Evolutionary conservation across 805 yeast genomes (phyloP).

Genomic region (Kazachstania bromeliacearum): DNA sequence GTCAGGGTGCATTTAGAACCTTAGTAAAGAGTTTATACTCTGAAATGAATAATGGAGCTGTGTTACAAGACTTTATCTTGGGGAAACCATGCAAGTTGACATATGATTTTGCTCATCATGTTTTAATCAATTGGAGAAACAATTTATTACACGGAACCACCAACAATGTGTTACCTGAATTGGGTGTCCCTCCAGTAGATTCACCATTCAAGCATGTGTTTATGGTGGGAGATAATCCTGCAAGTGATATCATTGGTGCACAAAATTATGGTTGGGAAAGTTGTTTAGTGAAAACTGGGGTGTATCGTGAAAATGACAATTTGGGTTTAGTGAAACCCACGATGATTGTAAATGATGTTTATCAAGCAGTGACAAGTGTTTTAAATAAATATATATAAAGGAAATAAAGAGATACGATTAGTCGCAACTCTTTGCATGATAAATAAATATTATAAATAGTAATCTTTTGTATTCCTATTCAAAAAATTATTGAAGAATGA

Average conservation of each 20-base stretch:
- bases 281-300: conserved; percentile 80
- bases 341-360: conserved; percentile 40
- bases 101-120: conserved; percentile 74
- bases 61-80: conserved; percentile 46
- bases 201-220: conserved; percentile 52
- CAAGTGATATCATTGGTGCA: conserved; percentile 86
- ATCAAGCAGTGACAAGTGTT: conserved; percentile 37
- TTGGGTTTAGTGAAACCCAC: conserved; percentile 38
- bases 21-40: conserved; percentile 50
- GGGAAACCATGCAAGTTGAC: conserved; percentile 80
- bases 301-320: conserved; percentile 51
- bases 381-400: conserved; percentile 12
- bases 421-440: too few relatives aligned
- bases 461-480: too few relatives aligned
- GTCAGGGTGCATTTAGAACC: conserved; percentile 80
- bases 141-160: conserved; percentile 23
- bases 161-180: conserved; percentile 31
- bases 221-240: conserved; percentile 98
- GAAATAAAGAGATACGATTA: too few relatives aligned
- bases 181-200: conserved; percentile 32
- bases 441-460: too few relatives aligned
- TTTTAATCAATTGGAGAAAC: conserved; percentile 45
- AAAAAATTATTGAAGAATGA: too few relatives aligned
- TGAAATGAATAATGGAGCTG: conserved; percentile 40
- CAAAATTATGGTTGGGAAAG: conserved; percentile 82